Evolutionary conservation across 2,329 filamentous ascomycete species (phyloP).

Genomic region (Arthrinium phaeospermum): DNA sequence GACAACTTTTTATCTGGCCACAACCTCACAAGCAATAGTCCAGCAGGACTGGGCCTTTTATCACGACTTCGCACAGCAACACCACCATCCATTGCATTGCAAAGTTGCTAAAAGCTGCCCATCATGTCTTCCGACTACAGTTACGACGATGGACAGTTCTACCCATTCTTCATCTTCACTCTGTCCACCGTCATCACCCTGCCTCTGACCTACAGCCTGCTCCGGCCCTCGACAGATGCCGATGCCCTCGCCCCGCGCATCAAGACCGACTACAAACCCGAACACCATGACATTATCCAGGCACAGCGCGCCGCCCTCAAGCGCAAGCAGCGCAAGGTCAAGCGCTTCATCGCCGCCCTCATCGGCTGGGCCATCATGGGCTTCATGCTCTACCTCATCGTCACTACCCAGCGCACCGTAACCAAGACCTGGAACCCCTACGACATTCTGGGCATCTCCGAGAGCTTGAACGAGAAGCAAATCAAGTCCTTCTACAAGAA

Average conservation of each 20-base stretch:
- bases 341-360: conserved; percentile 78
- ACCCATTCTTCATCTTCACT: conserved; percentile 97
- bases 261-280: conserved; percentile 78
- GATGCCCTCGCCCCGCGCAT: conserved; percentile 84
- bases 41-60: conserved; percentile 20
- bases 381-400: conserved; percentile 91
- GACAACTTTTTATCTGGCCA: conserved; percentile 12
- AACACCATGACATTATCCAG: conserved; percentile 84
- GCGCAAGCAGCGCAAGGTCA: conserved; percentile 86
- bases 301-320: conserved; percentile 84
- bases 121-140: conserved; percentile 94
- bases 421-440: conserved; percentile 96
- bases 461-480: conserved; percentile 84
- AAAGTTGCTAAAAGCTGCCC: conserved; percentile 35
- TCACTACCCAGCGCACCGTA: conserved; percentile 72
- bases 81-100: conserved; percentile 9
- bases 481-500: conserved; percentile 92
- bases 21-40: conserved; percentile 17
- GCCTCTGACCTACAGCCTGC: conserved; percentile 86
- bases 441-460: conserved; percentile 85
- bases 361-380: conserved; percentile 83
- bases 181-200: conserved; percentile 86
- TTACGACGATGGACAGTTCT: conserved; percentile 98
- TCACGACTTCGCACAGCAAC: conserved; percentile 14
- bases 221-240: conserved; percentile 77